Evolutionary conservation across 768 basidiomycete genomes (phyloP).

Genomic region (Kwoniella dendrophila): DNA sequence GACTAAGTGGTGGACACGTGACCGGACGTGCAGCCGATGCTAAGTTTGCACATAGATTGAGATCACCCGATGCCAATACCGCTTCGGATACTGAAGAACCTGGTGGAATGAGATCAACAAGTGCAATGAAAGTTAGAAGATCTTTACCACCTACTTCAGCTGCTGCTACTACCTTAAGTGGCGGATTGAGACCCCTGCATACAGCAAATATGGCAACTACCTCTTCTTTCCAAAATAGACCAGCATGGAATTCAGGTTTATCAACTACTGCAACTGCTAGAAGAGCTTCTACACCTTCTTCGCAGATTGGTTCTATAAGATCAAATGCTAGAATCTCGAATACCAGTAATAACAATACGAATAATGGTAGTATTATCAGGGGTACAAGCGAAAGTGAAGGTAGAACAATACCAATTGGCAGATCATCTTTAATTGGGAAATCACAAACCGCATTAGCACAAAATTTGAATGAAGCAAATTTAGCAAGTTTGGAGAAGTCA

Average conservation of each 20-base stretch:
- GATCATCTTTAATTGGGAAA: constrained; percentile 2
- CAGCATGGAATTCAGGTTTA: constrained; percentile 25
- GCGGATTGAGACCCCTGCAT: constrained; percentile 15
- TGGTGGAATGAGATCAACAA: constrained; percentile 14
- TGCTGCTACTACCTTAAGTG: constrained; percentile 31
- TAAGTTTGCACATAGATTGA: constrained; percentile 83
- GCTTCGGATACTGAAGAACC: constrained; percentile 1
- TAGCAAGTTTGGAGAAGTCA: background rate
- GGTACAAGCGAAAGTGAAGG: too few relatives aligned
- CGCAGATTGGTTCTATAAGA: constrained; percentile 5
- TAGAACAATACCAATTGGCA: constrained; percentile 12
- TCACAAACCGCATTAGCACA: background rate
- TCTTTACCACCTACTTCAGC: constrained; percentile 45
- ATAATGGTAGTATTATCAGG: too few relatives aligned
- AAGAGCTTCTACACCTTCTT: constrained; percentile 15
- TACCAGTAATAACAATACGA: background rate
- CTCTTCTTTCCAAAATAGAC: constrained; percentile 7
- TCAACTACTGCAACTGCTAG: background rate
- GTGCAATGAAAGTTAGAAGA: constrained; percentile 28
- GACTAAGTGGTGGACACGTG: constrained; percentile 26
- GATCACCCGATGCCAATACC: constrained; percentile 63
- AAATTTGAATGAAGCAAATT: background rate
- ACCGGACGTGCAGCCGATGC: constrained; percentile 66
- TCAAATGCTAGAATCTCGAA: background rate
- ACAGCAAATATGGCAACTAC: constrained; percentile 12